Base-by-base conservation (phyloP, 192 early-diverging fungal genomes). In the Coemansia asiatica region DNA sequence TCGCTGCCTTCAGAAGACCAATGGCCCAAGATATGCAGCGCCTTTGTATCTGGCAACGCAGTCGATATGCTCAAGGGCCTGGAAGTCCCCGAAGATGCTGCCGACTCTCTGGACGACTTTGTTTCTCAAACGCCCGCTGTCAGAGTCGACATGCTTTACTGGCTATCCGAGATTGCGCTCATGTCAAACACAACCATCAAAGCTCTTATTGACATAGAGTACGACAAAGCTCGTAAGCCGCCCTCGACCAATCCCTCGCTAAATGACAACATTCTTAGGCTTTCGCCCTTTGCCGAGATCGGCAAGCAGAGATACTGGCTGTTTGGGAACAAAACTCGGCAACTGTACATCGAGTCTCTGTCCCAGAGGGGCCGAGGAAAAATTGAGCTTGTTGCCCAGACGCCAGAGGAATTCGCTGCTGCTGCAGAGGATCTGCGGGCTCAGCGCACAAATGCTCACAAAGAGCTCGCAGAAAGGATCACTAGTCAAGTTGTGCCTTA, bases 241-340 rank as follows among this genome's bases (percentile, higher is more conserved):
- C 50, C 71, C 13, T 29, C 29, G 23, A 44, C 54, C n/a, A 51
- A 64, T 15, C 48, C 51, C 36, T 6, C 59, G 25, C 44, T 60
- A 18, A 58, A 71, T 13, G 38, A 47, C 4, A 22, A 9, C 6
- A 56, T 68, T 13, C 25, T 68, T 4, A 64, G 77, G 12, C 69
- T 80, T 55, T 47, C 67, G 65, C 77, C 77, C 10, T 71, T 71
- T 40, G 71, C 63, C 18, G 77, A 80, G 50, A 71, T 80, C n/a
- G 44, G 64, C 44, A 80, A 74, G 72, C 77, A 80, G 63, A 61
- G 77, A 27, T 80, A 80, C 68, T 80, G 77, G 77, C 36, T 80
- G 58, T 80, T 80, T 62, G 77, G 77, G 25, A 53, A 51, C 46
- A 80, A 80, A 54, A 74, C 77, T 3, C 77, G 72, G 48, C 72